A percentile compares a stretch with the other conserved stretches of the same genome.
Evolutionary conservation across 371 early-diverging fungal species (phyloP).

Genomic region (Rhizopus stolonifer): DNA sequence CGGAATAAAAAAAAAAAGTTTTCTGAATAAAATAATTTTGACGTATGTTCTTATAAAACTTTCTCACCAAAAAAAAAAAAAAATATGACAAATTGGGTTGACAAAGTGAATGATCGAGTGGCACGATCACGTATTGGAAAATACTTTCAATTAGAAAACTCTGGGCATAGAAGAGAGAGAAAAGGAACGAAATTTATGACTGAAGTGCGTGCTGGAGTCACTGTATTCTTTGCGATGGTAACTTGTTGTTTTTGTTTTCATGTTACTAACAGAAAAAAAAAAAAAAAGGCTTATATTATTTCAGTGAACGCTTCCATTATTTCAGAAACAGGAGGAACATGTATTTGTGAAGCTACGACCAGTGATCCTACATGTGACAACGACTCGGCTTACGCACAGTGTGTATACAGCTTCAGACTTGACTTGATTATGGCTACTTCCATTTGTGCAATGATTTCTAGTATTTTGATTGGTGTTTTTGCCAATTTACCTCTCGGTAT

Average conservation of each 20-base stretch:
- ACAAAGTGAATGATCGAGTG: constrained; percentile 52
- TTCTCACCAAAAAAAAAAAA: too few relatives aligned
- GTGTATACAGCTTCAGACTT: constrained; percentile 63
- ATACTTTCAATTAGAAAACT: constrained; percentile 68
- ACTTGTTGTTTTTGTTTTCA: not conserved
- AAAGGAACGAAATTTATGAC: constrained; percentile 61
- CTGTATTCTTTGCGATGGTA: constrained; percentile 42
- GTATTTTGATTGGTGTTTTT: constrained; percentile 65
- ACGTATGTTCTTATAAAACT: not conserved
- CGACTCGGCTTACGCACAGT: constrained; percentile 56
- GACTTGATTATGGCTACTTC: constrained; percentile 74
- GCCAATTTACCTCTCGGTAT: constrained; percentile 79
- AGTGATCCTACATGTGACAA: constrained; percentile 48
- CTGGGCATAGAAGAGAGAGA: constrained; percentile 54
- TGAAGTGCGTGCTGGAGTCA: constrained; percentile 71
- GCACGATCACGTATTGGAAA: constrained; percentile 56
- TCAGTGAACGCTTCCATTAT: constrained; percentile 78
- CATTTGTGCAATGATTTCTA: constrained; percentile 65
- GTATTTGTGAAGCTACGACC: constrained; percentile 54
- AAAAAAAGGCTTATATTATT: constrained; percentile 27
- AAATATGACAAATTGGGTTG: constrained; percentile 28
- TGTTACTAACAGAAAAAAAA: not conserved
- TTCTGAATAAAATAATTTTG: too few relatives aligned
- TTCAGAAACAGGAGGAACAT: constrained; percentile 74
- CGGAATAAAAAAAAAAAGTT: too few relatives aligned